Conservation (phyloP, 2,329 filamentous ascomycete genomes). For the Macrophomina pseudophaseolina region DNA sequence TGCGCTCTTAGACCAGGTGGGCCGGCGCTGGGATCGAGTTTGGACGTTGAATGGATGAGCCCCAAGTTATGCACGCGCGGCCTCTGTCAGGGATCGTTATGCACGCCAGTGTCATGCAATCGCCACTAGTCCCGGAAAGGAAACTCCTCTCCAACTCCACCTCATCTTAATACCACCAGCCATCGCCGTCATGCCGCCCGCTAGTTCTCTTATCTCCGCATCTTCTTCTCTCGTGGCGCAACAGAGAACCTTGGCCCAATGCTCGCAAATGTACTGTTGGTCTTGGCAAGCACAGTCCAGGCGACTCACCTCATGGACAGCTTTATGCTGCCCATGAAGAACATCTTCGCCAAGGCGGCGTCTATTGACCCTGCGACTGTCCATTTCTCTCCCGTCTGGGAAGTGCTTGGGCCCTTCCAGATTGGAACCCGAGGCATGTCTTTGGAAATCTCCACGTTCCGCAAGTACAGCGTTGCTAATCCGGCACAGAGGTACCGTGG, state of each 20-base stretch:
- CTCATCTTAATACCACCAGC: conserved; percentile 11
- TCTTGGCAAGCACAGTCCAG: neutral
- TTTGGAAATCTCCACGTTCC: conserved; percentile 21
- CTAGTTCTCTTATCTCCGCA: neutral
- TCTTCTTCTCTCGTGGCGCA: neutral
- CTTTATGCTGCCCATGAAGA: neutral
- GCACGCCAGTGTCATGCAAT: conserved; percentile 4
- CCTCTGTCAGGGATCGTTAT: conserved; percentile 9
- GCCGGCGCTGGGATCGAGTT: neutral
- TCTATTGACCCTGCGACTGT: conserved; percentile 28
- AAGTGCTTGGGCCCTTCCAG: conserved; percentile 62
- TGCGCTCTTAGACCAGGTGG: conserved; percentile 11
- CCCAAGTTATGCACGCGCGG: conserved; percentile 20
- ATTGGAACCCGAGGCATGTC: conserved; percentile 62
- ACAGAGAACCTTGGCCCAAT: neutral
- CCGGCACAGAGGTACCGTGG: conserved; percentile 59
- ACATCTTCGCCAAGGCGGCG: neutral
- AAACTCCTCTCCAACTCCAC: conserved; percentile 12
- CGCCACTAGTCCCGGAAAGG: neutral
- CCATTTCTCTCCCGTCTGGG: conserved; percentile 50
- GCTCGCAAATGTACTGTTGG: neutral
- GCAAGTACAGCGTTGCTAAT: conserved; percentile 11
- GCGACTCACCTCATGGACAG: conserved; percentile 3
- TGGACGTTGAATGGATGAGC: conserved; percentile 6
- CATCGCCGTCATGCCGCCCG: neutral